Evolutionary conservation across 305 asterid genomes (phyloP), one percentile per base, ranked within the genome.

Genomic region (Fraxinus ornus): DNA sequence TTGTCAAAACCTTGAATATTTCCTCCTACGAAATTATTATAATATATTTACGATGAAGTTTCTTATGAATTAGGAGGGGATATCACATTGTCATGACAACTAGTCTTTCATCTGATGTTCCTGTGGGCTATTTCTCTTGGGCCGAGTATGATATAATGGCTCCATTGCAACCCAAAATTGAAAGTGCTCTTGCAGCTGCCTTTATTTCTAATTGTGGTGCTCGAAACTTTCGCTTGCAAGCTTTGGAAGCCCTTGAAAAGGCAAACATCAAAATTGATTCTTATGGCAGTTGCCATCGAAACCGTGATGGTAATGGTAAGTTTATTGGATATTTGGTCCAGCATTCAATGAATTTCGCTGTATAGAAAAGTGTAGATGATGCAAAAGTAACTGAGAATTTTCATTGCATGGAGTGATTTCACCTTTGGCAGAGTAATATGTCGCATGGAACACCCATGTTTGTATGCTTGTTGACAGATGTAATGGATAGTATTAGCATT

Each of bases 101-200:
- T 47, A 96, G 99, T 89, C 98, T 96, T 87, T 94, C 98, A 47
- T 96, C 99, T 74, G 99, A 96, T 86, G 97, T 96, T 84, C 99
- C 99, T 2, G 99, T 93, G 86, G 99, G 99, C 78, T 96, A 96
- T 89, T 96, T 94, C 83, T 96, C 99, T 33, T 96, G 99, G 99
- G 94, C 98, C 52, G 99, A 96, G 86, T 96, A 96, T 86, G 98
- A 94, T 84, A 81, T 96, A 78, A 96, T 96, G 99, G 98, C 98
- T 78, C 99, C 99, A 33, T 80, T 91, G 80, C 89, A 88, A 87
- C 98, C 97, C 24, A 96, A 96, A 88, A 90, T 93, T 9, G 98
- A 91, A 91, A 86, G 21, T 82, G 92, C 95, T 60, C 39, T 88
- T 37, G 98, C 99, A 85, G 99, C 98, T 52, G 99, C 99, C 76